Evolutionary conservation across 495 filamentous ascomycete species (phyloP), one percentile per base, ranked within the genome.

Genomic region (Neurospora sp.): DNA sequence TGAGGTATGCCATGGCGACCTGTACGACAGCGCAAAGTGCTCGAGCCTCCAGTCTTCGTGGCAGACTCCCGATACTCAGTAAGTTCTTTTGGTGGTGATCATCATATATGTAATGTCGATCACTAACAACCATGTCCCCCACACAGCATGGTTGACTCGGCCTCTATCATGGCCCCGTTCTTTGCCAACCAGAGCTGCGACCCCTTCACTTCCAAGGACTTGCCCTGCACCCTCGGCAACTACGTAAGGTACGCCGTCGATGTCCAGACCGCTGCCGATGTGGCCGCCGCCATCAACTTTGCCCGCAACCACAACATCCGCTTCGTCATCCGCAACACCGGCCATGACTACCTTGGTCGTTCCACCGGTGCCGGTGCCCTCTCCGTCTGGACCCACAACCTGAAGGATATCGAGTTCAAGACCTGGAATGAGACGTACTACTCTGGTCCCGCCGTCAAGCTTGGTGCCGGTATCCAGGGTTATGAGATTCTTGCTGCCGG

Each of bases 381-480:
- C 12, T 81, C 79, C 9, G 79, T 86, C 42, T 89, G 83, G 87
- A 87, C 81, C 71, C 88, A 86, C 71, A 77, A 86, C 71, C 78
- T 89, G 31, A 86, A 85, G 72, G 76, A 78, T 37, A 86, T 85
- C 35, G 73, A 82, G 40, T 78, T 87, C 74, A 75, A 83, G 22
- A 78, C 82, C 12, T 85, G 81, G 73, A 75, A 81, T 4, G 77
- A 82, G 71, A 18, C 74, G 27, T 69, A 78, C 74, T 88, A 87
- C 73, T 82, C 75, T 4, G 84, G 84, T 18, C 78, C 77, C 35
- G 82, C 87, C 6, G 80, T 89, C 72, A 87, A 86, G 72, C 73
- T 90, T 42, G 89, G 89, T 20, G 84, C 89, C 37, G 90, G 89
- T 65, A 82, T 90, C 3, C 85, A 88, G 76, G 87, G 82, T 8